Evolutionary conservation across 148 eudicot genomes (phyloP).

Genomic region (Mesembryanthemum crystallinum): DNA sequence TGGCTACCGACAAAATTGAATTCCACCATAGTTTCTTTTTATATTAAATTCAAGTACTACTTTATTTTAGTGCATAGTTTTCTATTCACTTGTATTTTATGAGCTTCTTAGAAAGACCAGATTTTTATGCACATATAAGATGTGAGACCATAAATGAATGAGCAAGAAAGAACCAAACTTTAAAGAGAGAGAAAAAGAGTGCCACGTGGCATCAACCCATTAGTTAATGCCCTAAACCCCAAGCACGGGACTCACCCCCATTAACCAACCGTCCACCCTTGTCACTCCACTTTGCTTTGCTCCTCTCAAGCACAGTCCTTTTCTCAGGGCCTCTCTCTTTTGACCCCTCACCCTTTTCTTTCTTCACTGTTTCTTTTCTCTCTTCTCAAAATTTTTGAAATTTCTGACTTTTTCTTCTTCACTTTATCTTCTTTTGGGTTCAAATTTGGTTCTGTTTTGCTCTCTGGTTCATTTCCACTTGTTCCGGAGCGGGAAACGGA

Average conservation of each 20-base stretch:
- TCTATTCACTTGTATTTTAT: no score
- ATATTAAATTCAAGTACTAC: background rate
- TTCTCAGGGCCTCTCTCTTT: background rate
- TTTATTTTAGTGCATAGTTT: no score
- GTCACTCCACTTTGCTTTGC: background rate
- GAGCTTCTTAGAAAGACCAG: no score
- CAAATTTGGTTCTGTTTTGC: background rate
- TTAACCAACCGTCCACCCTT: no score
- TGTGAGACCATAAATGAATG: no score
- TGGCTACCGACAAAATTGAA: background rate
- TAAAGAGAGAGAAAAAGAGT: background rate
- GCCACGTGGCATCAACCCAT: background rate
- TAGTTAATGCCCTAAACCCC: background rate
- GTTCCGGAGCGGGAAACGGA: constrained; percentile 14
- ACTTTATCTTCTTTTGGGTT: background rate
- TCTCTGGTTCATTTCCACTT: background rate
- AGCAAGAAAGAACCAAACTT: no score
- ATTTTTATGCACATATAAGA: no score
- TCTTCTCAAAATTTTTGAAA: background rate
- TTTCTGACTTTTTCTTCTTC: background rate
- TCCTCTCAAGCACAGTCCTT: background rate
- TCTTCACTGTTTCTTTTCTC: background rate
- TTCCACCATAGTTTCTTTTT: background rate
- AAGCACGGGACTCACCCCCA: background rate
- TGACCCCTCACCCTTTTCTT: background rate